Base-by-base conservation (phyloP, 2,329 filamentous ascomycete species). In the Trichophyton rubrum region DNA sequence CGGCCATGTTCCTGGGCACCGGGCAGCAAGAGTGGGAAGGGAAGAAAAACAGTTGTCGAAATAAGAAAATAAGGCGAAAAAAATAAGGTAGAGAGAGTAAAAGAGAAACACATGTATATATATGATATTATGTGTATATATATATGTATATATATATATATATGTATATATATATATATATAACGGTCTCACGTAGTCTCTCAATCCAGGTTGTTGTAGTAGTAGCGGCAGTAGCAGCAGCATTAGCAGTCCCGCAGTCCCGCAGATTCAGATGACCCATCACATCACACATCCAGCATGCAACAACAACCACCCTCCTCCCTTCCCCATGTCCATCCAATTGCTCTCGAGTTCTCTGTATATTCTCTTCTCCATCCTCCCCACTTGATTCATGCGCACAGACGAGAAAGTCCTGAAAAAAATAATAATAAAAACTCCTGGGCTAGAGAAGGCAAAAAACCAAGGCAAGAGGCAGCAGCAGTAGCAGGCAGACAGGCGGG, bases 381-480 rank as follows among this genome's bases (percentile, higher is more conserved):
- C 55, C 55, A 40, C 38, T 57, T 40, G 55, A 57, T 22, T 24
- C 15, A 57, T 57, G 55, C 55, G 27, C 45, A 27, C 22, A 53
- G 49, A 53, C 49, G 49, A 57, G 30, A 57, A 17, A 22, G 55
- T 41, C 55, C 55, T 41, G 38, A 3, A 3, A 27, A 27, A 1
- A 30, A 30, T 7, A 30, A 30, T 7, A 7, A 30, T 7, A 35
- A 35, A 38, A 56, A 56, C 55, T 57, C 55, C 55, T 57, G 33
- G 49, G 55, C 55, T 57, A 57, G 55, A 57, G 55, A 38, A 57
- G 33, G 55, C 38, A 27, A 57, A 41, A 30, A 41, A 38, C 17
- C 47, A 41, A 40, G 38, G 20, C 24, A 56, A 41, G 55, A 22
- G 55, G 33, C 33, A 40, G 55, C 33, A 17, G 33, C 7, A 17